Evolutionary conservation across 805 yeast species (phyloP).

Genomic region (Kodamaea hsintzibuensis): DNA sequence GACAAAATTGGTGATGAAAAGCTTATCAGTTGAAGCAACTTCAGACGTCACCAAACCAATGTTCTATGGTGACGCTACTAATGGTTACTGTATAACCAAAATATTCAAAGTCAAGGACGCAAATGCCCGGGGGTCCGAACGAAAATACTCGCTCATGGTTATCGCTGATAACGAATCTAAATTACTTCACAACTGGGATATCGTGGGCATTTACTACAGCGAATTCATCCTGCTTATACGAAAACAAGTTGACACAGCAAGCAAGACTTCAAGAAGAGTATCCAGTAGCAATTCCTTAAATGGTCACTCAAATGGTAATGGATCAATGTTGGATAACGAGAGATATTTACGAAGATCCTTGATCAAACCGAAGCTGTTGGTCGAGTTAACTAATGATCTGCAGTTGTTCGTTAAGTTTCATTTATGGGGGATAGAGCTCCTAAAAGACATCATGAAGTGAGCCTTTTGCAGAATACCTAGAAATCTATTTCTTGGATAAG

Average conservation of each 20-base stretch:
- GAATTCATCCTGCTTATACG: constrained; percentile 24
- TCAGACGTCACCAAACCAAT: constrained; percentile 60
- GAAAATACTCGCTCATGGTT: constrained; percentile 63
- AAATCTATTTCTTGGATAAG: neutral
- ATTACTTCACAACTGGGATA: constrained; percentile 56
- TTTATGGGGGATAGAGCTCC: constrained; percentile 59
- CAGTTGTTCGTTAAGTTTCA: constrained; percentile 59
- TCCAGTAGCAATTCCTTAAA: constrained; percentile 20
- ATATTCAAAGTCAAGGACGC: constrained; percentile 63
- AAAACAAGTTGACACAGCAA: constrained; percentile 14
- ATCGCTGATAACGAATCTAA: constrained; percentile 55
- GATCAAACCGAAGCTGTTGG: constrained; percentile 56
- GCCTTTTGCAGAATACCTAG: neutral
- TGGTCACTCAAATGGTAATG: neutral
- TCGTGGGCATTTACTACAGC: constrained; percentile 40
- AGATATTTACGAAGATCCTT: constrained; percentile 57
- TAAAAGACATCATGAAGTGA: constrained; percentile 30
- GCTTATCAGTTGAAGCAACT: constrained; percentile 66
- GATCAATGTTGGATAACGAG: constrained; percentile 39
- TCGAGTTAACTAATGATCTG: constrained; percentile 55
- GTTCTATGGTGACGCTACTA: constrained; percentile 59
- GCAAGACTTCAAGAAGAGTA: neutral
- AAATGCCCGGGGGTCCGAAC: constrained; percentile 72
- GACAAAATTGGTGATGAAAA: constrained; percentile 60
- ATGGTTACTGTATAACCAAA: constrained; percentile 60